Base-by-base conservation (phyloP, 1,139 yeast species). In the Hyphopichia khmerensis region DNA sequence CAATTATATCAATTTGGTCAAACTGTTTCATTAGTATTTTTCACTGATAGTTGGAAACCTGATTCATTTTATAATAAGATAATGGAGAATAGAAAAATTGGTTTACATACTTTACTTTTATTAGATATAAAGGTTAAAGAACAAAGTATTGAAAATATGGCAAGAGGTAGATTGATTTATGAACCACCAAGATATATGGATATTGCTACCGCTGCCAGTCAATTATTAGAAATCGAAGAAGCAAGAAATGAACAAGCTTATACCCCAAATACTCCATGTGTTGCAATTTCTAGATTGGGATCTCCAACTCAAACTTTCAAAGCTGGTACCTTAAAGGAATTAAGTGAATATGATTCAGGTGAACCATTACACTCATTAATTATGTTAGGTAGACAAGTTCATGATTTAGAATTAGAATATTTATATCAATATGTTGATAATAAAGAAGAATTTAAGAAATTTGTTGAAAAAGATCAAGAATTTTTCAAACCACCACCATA, bases 171-270 rank as follows among this genome's bases (percentile, higher is more conserved):
- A 63, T 70, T 85, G 46, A 88, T 91, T 38, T 93, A 88, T 60
- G 99, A 93, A 62, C 98, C 98, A 36, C 99, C 99, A 41, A 77
- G 99, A 62, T 93, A 90, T 66, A 93, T 93, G 99, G 80, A 82
- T 49, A 89, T 93, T 50, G 81, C 86, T 44, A 88, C 95, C 40
- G 96, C 97, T 42, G 93, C 96, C 32, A 74, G 77, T 47, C 98
- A 93, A 64, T 72, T 93, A 52, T 66, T 93, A 42, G 98, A 93
- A 62, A 79, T 90, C 45, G 98, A 91, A 64, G 93, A 86, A 53
- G 60, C 64, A 38, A 80, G 95, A 63, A 70, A 77, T 19, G 89
- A 87, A 56, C 67, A 79, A 49, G 91, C 91, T 3, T 93, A 91
- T 62, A 84, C 93, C 10, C 82, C 84, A 35, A 73, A 84, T 44